phyloP scores from a whole-genome alignment of 75 land plant genomes.

The Pseudotsuga menziesii region DNA sequence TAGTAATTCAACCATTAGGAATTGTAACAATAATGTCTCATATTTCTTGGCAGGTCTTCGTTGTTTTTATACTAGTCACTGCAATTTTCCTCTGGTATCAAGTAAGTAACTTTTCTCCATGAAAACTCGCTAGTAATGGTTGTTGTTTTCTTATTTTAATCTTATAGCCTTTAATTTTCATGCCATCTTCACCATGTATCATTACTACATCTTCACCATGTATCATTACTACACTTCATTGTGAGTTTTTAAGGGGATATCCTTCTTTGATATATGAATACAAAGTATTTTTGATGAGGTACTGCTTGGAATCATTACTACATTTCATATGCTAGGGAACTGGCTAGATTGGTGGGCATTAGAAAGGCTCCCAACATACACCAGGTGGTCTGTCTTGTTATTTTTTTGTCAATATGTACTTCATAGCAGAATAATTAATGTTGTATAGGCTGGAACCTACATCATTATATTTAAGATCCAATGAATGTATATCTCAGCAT shows the following conservation, averaged over 20 bases:
- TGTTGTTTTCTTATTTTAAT: background rate
- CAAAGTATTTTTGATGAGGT: background rate
- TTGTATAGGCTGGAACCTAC: too few species aligned
- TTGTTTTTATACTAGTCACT: slow-evolving; percentile 35
- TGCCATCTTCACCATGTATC: background rate
- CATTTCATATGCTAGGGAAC: slow-evolving; percentile 72
- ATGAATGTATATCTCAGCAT: too few species aligned
- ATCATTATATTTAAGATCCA: too few species aligned
- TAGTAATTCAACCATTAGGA: slow-evolving; percentile 47
- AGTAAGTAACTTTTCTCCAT: slow-evolving; percentile 29
- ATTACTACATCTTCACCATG: background rate
- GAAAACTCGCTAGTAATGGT: background rate
- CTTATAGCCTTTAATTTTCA: background rate
- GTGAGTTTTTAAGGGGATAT: background rate
- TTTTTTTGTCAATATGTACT: too few species aligned
- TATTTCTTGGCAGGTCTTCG: slow-evolving; percentile 63
- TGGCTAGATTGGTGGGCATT: slow-evolving; percentile 59
- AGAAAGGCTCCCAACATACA: slow-evolving; percentile 74
- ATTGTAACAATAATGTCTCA: slow-evolving; percentile 64
- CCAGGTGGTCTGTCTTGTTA: too few species aligned
- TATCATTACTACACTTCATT: background rate
- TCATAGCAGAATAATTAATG: too few species aligned
- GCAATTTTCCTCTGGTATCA: slow-evolving; percentile 60
- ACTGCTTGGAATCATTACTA: slow-evolving; percentile 56
- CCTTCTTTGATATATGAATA: too few species aligned